These are phyloP conservation scores for Grammothele lineata DNA, from an alignment of 768 basidiomycete genomes.

Conservation along the genomic window DNA sequence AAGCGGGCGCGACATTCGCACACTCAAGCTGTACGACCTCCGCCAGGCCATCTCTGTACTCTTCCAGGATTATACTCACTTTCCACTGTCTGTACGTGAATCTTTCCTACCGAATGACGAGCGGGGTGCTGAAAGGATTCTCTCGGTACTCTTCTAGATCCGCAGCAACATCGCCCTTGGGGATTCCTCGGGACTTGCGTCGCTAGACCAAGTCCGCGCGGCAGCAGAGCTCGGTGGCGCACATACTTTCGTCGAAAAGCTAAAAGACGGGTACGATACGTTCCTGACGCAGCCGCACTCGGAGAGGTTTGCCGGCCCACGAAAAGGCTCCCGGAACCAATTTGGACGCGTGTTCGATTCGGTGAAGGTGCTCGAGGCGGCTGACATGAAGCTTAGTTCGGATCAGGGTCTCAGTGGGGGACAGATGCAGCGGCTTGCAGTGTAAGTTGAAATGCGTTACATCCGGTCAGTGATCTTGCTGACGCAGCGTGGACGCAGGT, in stretches of 20 bases:
- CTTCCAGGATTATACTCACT: slow-evolving; percentile 80
- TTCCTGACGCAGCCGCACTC: slow-evolving; percentile 69
- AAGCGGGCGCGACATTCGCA: slow-evolving; percentile 56
- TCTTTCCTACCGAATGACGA: no score
- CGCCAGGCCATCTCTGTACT: slow-evolving; percentile 65
- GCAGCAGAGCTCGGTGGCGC: slow-evolving; percentile 74
- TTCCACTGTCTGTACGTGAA: slow-evolving; percentile 74
- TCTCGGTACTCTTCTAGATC: no score
- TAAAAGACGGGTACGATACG: slow-evolving; percentile 65
- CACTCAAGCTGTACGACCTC: slow-evolving; percentile 58
- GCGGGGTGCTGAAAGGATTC: no score
- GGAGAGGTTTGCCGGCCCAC: slow-evolving; percentile 62
- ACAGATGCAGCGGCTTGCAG: slow-evolving; percentile 21
- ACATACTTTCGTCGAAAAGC: slow-evolving; percentile 52
- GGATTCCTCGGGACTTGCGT: slow-evolving; percentile 48
- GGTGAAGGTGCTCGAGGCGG: slow-evolving; percentile 35
- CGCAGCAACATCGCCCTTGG: slow-evolving; percentile 76
- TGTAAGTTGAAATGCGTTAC: no score
- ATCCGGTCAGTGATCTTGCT: no score
- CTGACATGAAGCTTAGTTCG: slow-evolving; percentile 54
- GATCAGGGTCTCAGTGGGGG: slow-evolving; percentile 37
- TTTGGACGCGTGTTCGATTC: slow-evolving; percentile 60
- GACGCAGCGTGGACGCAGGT: no score
- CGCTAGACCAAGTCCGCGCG: slow-evolving; percentile 52
- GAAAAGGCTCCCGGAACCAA: slow-evolving; percentile 57